These are phyloP conservation scores for Aphanomyces invadans DNA, from an alignment of 352 stramenopile species.

Conservation along the genomic window DNA sequence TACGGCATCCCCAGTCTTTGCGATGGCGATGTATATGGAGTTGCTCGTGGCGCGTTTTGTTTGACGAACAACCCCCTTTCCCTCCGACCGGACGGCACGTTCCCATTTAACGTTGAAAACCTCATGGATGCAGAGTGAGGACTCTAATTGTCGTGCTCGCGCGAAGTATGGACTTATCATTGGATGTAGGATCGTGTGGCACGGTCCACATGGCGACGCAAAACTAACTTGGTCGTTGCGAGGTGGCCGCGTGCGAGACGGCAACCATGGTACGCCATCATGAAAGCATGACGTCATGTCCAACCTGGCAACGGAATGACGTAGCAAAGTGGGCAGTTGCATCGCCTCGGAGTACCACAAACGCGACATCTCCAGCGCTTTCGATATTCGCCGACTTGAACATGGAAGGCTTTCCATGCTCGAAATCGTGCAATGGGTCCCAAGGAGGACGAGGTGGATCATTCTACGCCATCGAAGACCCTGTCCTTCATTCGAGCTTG, in stretches of 20 bases:
- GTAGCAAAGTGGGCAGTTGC: constrained; percentile 14
- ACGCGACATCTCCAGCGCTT: constrained; percentile 20
- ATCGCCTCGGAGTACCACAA: not conserved
- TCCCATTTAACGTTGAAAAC: constrained; percentile 20
- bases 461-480: constrained; percentile 51
- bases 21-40: constrained; percentile 48
- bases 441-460: constrained; percentile 61
- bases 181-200: too few species aligned
- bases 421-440: constrained; percentile 52
- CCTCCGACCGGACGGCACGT: constrained; percentile 14
- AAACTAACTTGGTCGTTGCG: constrained; percentile 3
- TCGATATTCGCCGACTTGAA: constrained; percentile 67
- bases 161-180: too few species aligned
- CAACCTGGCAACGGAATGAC: not conserved
- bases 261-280: constrained; percentile 12
- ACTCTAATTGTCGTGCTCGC: too few species aligned
- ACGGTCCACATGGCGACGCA: too few species aligned
- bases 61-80: constrained; percentile 29
- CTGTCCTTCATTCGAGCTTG: constrained; percentile 46
- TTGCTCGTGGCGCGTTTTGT: constrained; percentile 45
- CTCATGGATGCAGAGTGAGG: constrained; percentile 20
- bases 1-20: constrained; percentile 70
- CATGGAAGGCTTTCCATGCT: constrained; percentile 79
- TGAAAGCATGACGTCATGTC: not conserved
- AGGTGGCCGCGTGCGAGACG: constrained; percentile 5